Conservation (phyloP, 805 yeast genomes). For the Peterozyma xylosa region DNA sequence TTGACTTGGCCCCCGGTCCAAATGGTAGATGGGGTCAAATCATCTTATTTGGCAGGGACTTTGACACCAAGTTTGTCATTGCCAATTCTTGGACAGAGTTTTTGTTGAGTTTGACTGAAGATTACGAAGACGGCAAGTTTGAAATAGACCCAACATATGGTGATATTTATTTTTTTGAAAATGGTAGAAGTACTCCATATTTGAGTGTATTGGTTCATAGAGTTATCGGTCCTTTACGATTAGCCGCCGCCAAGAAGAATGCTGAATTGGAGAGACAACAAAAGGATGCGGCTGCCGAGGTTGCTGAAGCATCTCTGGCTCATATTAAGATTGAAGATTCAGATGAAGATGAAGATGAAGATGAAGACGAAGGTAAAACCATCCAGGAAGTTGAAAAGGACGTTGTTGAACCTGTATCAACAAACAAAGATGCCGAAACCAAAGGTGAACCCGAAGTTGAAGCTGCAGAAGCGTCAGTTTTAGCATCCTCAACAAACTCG, state of each 20-base stretch:
- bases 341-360: constrained; percentile 22
- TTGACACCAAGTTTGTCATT: constrained; percentile 79
- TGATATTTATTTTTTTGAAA: constrained; percentile 35
- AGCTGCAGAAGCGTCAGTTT: background rate
- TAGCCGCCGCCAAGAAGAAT: constrained; percentile 9
- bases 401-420: constrained; percentile 7
- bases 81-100: constrained; percentile 91
- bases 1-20: constrained; percentile 80
- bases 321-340: no score
- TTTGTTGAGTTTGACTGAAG: constrained; percentile 74
- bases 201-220: constrained; percentile 63
- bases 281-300: constrained; percentile 19
- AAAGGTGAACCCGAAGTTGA: background rate
- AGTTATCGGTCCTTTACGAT: constrained; percentile 31
- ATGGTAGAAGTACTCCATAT: constrained; percentile 46
- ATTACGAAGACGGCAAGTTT: constrained; percentile 79
- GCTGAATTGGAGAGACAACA: constrained; percentile 9
- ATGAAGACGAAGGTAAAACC: constrained; percentile 13
- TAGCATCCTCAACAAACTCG: constrained; percentile 4
- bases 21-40: constrained; percentile 85
- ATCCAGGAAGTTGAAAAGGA: constrained; percentile 5
- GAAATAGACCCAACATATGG: constrained; percentile 56
- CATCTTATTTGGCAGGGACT: constrained; percentile 89
- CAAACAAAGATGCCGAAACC: constrained; percentile 2
- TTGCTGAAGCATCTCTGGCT: no score